Conservation (phyloP, 2,329 filamentous ascomycete genomes). For the Sporothrix protearum region DNA sequence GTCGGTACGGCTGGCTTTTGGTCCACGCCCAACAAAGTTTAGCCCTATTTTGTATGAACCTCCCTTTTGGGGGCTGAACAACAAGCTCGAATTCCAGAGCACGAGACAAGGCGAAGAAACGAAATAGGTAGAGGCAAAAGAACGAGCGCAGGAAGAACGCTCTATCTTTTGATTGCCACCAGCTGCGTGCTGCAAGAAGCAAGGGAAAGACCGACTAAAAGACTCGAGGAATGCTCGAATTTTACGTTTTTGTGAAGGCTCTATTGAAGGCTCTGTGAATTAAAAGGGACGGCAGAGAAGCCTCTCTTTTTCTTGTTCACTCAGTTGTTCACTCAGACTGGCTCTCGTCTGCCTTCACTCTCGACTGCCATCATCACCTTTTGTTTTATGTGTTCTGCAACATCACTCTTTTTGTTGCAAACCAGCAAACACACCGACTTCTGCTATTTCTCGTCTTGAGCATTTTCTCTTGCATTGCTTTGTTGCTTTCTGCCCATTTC, state of each 20-base stretch:
- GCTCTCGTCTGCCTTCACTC: neutral
- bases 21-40: neutral
- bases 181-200: neutral
- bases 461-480: constrained; percentile 6
- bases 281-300: constrained; percentile 7
- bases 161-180: neutral
- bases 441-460: neutral
- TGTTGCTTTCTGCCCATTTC: neutral
- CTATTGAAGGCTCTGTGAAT: neutral
- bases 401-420: constrained; percentile 4
- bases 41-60: neutral
- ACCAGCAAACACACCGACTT: neutral
- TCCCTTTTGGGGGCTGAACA: constrained; percentile 11
- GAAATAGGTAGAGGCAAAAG: neutral
- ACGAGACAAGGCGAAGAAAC: neutral
- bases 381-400: neutral
- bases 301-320: neutral
- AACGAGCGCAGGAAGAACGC: neutral
- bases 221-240: neutral
- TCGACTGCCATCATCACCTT: neutral
- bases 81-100: constrained; percentile 11
- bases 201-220: constrained; percentile 2
- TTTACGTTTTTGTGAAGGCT: neutral
- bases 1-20: neutral
- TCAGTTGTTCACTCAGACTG: neutral